Conservation (phyloP, 2,329 filamentous ascomycete genomes). For the Fusarium ramigenum region DNA sequence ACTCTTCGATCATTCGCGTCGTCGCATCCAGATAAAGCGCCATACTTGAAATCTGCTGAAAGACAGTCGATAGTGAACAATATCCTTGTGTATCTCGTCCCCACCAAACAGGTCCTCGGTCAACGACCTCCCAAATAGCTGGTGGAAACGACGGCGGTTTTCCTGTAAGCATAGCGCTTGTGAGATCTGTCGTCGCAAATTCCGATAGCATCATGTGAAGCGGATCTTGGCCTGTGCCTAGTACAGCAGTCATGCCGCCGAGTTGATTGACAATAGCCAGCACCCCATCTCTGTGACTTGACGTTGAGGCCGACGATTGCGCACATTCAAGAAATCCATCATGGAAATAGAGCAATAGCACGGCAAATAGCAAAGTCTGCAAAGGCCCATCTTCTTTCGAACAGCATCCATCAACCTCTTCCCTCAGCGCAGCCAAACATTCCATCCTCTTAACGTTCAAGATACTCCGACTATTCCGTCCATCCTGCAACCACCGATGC, state of each 20-base stretch:
- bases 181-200: conserved; percentile 55
- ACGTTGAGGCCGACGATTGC: conserved; percentile 45
- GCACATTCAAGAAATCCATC: conserved; percentile 51
- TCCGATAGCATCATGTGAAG: conserved; percentile 54
- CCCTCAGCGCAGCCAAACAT: conserved; percentile 46
- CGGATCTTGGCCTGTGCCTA: conserved; percentile 41
- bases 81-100: conserved; percentile 48
- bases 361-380: conserved; percentile 49
- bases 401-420: conserved; percentile 47
- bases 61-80: conserved; percentile 48
- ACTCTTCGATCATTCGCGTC: conserved; percentile 22
- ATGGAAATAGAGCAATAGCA: conserved; percentile 54
- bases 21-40: conserved; percentile 43
- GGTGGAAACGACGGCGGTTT: conserved; percentile 50
- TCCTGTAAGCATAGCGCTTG: conserved; percentile 52
- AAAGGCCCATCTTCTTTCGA: conserved; percentile 46
- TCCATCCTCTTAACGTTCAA: conserved; percentile 41
- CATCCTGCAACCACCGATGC: conserved; percentile 46
- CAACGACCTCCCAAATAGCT: conserved; percentile 51
- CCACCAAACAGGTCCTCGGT: conserved; percentile 55
- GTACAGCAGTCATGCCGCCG: conserved; percentile 41
- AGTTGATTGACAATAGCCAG: conserved; percentile 49
- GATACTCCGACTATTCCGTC: conserved; percentile 40
- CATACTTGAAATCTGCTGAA: conserved; percentile 45
- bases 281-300: conserved; percentile 49